phyloP scores from a whole-genome alignment of 257 asterid species.

The Ilex asprella region DNA sequence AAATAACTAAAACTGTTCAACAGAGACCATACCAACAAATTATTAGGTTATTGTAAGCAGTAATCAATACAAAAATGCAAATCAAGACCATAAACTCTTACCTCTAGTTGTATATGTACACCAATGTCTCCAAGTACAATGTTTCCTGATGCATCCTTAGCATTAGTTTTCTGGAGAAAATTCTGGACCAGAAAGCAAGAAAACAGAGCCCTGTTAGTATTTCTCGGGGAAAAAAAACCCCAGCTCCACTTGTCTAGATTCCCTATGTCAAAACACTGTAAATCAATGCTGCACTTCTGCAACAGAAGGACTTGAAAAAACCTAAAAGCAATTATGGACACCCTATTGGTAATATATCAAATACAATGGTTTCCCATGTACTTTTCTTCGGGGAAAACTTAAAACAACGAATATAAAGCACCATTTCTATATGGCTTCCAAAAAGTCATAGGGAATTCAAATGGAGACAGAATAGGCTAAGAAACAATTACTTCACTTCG shows the following conservation, averaged over 20 bases:
- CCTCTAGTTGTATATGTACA: conserved; percentile 83
- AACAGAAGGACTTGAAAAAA: no score
- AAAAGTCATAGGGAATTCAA: no score
- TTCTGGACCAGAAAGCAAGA: conserved; percentile 38
- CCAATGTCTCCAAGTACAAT: conserved; percentile 80
- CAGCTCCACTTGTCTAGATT: no score
- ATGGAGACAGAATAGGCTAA: no score
- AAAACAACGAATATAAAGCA: no score
- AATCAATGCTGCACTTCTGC: not conserved
- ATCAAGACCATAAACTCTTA: conserved; percentile 14
- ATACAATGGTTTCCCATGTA: no score
- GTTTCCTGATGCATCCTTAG: conserved; percentile 91
- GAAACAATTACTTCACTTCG: no score
- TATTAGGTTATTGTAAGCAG: not conserved
- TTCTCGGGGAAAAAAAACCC: no score
- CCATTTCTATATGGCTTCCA: no score
- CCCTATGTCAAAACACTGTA: not conserved
- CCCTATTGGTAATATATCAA: no score
- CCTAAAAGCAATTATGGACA: no score
- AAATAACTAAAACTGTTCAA: not conserved
- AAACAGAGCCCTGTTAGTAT: not conserved
- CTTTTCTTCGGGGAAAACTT: no score
- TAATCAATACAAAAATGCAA: not conserved
- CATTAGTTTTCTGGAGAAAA: conserved; percentile 67
- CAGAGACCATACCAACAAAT: not conserved